phyloP scores from a whole-genome alignment of 2,329 filamentous ascomycete species.

The Penicillium carneum region DNA sequence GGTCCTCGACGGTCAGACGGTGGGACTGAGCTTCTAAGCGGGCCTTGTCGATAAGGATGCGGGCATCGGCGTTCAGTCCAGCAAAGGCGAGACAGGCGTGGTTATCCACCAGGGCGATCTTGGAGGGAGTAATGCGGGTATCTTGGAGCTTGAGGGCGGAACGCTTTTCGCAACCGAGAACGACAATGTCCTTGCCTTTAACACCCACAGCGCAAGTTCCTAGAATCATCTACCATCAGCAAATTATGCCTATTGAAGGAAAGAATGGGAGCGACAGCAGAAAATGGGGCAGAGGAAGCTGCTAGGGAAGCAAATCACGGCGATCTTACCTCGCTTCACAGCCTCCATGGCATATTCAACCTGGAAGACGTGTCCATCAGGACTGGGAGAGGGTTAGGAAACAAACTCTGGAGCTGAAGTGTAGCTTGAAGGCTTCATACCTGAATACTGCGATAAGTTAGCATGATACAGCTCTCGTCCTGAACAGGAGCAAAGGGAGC shows the following conservation, averaged over 20 bases:
- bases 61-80: constrained; percentile 94
- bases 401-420: constrained; percentile 25
- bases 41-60: constrained; percentile 97
- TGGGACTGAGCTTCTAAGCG: constrained; percentile 96
- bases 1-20: constrained; percentile 94
- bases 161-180: constrained; percentile 96
- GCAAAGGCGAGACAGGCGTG: constrained; percentile 98
- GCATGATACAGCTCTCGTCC: constrained; percentile 33
- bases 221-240: constrained; percentile 47
- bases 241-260: neutral
- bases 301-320: constrained; percentile 21
- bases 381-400: constrained; percentile 69
- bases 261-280: neutral
- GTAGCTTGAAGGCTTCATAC: constrained; percentile 53
- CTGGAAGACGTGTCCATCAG: constrained; percentile 99
- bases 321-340: constrained; percentile 86
- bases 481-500: constrained; percentile 42
- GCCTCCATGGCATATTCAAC: constrained; percentile 99
- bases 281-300: neutral
- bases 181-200: constrained; percentile 92
- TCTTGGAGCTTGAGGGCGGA: constrained; percentile 99
- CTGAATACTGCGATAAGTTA: constrained; percentile 77
- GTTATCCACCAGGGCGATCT: constrained; percentile 94
- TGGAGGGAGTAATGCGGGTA: constrained; percentile 97
- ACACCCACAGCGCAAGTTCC: constrained; percentile 97